Evolutionary conservation across 163 green algal species (phyloP).

Genomic region (Chlorella variabilis): DNA sequence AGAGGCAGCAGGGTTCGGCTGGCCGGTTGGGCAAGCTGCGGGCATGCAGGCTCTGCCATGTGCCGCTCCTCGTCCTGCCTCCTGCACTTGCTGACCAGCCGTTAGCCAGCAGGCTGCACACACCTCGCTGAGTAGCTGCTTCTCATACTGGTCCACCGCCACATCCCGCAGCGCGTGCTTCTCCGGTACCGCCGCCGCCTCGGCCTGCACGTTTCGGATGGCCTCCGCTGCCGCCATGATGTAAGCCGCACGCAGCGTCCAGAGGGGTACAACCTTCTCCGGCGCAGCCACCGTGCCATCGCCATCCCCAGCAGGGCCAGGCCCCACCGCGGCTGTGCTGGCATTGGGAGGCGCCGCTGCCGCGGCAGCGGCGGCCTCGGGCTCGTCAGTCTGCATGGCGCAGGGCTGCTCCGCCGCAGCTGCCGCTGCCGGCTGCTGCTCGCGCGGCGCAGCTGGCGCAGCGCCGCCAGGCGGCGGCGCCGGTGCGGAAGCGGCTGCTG

Average conservation of each 20-base stretch:
- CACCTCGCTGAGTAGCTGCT: conserved; percentile 68
- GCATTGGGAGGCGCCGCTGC: background rate
- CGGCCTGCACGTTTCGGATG: conserved; percentile 23
- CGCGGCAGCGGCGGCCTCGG: background rate
- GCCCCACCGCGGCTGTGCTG: background rate
- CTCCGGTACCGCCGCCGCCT: conserved; percentile 33
- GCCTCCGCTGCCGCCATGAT: conserved; percentile 25
- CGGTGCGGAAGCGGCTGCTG: too few species aligned
- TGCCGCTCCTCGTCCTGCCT: too few species aligned
- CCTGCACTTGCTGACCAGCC: too few species aligned
- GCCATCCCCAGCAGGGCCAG: background rate
- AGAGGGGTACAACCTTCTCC: background rate
- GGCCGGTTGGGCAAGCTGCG: too few species aligned
- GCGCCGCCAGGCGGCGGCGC: background rate
- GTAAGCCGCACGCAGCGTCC: conserved; percentile 3
- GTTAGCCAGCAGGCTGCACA: too few species aligned
- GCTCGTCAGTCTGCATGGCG: conserved; percentile 18
- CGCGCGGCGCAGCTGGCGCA: conserved; percentile 1
- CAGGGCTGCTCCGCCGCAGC: background rate
- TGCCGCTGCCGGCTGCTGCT: background rate
- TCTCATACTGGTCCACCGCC: conserved; percentile 69
- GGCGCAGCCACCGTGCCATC: background rate
- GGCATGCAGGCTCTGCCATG: too few species aligned
- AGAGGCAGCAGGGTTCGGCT: background rate
- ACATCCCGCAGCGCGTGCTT: conserved; percentile 48